Percentiles rank a stretch among this genome's conserved stretches.
phyloP scores from a whole-genome alignment of 2,329 filamentous ascomycete genomes.

The Arthrobotrys iridis region DNA sequence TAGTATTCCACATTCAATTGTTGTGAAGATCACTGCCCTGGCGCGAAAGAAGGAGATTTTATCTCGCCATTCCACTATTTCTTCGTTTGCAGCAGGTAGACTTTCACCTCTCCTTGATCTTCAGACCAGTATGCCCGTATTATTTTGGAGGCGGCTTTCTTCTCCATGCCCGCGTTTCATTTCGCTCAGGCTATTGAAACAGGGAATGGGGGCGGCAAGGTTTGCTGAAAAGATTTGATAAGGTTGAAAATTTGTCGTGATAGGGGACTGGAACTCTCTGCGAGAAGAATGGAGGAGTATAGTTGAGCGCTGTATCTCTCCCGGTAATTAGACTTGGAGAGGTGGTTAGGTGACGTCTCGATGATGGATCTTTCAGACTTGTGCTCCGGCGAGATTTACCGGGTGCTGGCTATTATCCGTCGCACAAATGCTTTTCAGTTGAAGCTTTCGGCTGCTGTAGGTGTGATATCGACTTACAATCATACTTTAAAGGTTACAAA shows the following conservation, averaged over 20 bases:
- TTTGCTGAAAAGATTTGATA: not conserved
- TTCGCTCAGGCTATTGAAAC: conserved; percentile 6
- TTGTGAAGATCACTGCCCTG: conserved; percentile 55
- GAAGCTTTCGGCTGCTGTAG: not conserved
- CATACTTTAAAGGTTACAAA: too few species aligned
- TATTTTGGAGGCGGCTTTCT: not conserved
- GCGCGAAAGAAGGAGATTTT: conserved; percentile 43
- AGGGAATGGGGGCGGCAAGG: conserved; percentile 2
- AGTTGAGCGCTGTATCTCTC: conserved; percentile 47
- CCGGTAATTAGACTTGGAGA: not conserved
- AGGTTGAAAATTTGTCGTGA: not conserved
- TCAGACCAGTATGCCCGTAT: not conserved
- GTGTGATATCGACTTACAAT: too few species aligned
- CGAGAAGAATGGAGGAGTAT: conserved; percentile 29
- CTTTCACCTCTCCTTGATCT: not conserved
- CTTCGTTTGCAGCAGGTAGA: conserved; percentile 13
- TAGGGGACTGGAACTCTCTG: not conserved
- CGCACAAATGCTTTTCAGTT: conserved; percentile 12
- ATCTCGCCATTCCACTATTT: conserved; percentile 25
- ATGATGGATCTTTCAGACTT: conserved; percentile 53
- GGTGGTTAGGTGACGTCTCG: conserved; percentile 9
- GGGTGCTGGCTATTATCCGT: conserved; percentile 49
- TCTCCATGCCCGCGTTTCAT: not conserved
- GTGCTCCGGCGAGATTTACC: conserved; percentile 40
- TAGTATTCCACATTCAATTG: conserved; percentile 40